Base-by-base conservation (phyloP, 1,284 basidiomycete species). In the Pseudozyma thailandica region DNA sequence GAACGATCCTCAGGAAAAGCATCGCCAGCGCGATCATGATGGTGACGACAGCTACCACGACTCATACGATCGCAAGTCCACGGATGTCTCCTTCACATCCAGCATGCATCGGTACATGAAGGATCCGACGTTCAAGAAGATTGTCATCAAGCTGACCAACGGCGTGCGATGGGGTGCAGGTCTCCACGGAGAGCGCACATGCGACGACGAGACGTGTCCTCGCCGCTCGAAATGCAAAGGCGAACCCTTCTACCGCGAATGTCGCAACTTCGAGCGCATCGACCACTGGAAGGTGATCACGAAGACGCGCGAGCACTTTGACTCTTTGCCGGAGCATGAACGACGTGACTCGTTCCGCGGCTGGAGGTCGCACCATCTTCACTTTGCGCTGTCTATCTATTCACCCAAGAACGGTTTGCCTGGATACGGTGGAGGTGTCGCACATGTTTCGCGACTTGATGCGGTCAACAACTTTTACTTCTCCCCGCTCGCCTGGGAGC, bases 291-390 rank as follows among this genome's bases (percentile, higher is more conserved):
- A 89, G 23, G 90, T 98, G 8, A 87, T 87, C 41, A 84, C 94
- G 13, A 78, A 88, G 85, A 84, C 89, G 84, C 79, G 77, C 8
- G 79, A 84, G 27, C 77, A 85, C 30, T 84, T 89, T 37, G 72
- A 84, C 47, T 66, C 66, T 8, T 61, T 79, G 23, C 77, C 78
- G 6, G 53, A 62, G 12, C 64, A 66, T 16, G 70, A 82, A 23
- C 74, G 74, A 45, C 50, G 42, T 35, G 94, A 98, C 84, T 94
- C 94, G 0, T 97, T 89, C 83, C 88, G 88, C 59, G 91, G 88
- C 2, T 98, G 97, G 85, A 89, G 95, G 30, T 96, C 94, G 8
- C 91, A 98, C 83, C 96, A 93, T 82, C 90, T 97, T 59, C 95
- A 98, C 84, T 88, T 96, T 53, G 94, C 93, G 0, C 86, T 95